Conservation (phyloP, 192 early-diverging fungal species). For the Podila verticillata region DNA sequence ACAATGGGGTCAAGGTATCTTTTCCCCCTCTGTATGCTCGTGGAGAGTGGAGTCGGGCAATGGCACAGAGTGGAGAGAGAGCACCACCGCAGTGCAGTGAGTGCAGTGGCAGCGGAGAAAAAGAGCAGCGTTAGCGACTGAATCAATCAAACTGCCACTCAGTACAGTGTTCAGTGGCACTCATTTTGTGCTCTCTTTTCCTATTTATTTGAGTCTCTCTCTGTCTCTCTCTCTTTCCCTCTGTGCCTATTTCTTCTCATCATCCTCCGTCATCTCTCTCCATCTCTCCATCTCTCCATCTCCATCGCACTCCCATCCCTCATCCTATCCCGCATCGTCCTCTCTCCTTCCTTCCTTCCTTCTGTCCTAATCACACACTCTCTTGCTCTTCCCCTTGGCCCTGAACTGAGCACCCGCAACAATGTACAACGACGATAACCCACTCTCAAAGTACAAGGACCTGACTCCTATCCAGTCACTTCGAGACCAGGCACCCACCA, state of each 20-base stretch:
- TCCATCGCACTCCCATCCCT: background rate
- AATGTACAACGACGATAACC: slow-evolving; percentile 44
- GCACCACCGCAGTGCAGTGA: too few relatives aligned
- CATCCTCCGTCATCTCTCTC: background rate
- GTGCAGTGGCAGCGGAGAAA: too few relatives aligned
- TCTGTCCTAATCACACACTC: background rate
- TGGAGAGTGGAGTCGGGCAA: too few relatives aligned
- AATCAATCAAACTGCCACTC: too few relatives aligned
- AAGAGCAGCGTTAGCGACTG: too few relatives aligned
- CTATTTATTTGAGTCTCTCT: slow-evolving; percentile 3
- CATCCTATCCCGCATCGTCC: background rate
- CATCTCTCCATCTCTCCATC: background rate
- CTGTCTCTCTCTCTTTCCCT: background rate
- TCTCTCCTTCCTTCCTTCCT: slow-evolving; percentile 9
- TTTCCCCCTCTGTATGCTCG: too few relatives aligned
- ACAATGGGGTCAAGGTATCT: too few relatives aligned
- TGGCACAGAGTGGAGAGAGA: too few relatives aligned
- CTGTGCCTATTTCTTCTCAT: background rate
- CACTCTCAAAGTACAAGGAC: slow-evolving; percentile 44
- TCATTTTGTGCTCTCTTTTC: background rate
- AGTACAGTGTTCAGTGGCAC: background rate
- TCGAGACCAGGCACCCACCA: slow-evolving; percentile 39
- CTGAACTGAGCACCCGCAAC: background rate
- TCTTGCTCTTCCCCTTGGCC: background rate
- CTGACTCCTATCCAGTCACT: slow-evolving; percentile 37